These are phyloP conservation scores for Candolleomyces aberdarensis DNA, from an alignment of 768 basidiomycete species.

Conservation along the genomic window DNA sequence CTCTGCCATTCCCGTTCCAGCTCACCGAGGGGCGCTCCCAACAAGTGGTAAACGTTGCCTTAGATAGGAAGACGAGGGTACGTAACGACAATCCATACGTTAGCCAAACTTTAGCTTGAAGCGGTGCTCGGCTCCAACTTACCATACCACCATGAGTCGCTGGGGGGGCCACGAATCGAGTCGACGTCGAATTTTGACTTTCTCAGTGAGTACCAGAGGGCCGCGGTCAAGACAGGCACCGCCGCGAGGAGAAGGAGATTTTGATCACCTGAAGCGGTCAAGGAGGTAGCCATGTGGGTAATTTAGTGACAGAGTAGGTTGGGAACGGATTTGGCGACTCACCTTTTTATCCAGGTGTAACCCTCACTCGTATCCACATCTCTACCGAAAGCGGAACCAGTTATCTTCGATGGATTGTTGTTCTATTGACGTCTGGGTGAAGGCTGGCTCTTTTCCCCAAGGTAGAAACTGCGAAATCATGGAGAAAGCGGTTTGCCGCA, in stretches of 20 bases:
- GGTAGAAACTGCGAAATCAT: too few species aligned
- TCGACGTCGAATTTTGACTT: background rate
- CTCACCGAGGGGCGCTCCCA: background rate
- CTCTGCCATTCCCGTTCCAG: constrained; percentile 32
- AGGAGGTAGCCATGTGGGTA: background rate
- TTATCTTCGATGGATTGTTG: background rate
- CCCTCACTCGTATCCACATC: background rate
- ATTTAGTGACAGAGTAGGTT: background rate
- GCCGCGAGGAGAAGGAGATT: background rate
- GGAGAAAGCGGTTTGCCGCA: too few species aligned
- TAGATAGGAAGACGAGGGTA: background rate
- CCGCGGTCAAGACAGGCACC: background rate
- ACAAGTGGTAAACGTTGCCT: background rate
- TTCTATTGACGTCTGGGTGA: too few species aligned
- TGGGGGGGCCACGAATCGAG: background rate
- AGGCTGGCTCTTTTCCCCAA: background rate
- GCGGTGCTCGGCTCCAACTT: background rate
- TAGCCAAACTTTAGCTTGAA: background rate
- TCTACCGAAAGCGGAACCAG: background rate
- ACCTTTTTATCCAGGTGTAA: background rate
- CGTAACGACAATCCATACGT: too few species aligned
- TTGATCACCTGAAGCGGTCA: background rate
- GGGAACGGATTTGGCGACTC: background rate
- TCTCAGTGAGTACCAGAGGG: background rate
- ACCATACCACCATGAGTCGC: background rate